Conservation (phyloP, 1,284 basidiomycete genomes). For the Sporisorium sorghi region DNA sequence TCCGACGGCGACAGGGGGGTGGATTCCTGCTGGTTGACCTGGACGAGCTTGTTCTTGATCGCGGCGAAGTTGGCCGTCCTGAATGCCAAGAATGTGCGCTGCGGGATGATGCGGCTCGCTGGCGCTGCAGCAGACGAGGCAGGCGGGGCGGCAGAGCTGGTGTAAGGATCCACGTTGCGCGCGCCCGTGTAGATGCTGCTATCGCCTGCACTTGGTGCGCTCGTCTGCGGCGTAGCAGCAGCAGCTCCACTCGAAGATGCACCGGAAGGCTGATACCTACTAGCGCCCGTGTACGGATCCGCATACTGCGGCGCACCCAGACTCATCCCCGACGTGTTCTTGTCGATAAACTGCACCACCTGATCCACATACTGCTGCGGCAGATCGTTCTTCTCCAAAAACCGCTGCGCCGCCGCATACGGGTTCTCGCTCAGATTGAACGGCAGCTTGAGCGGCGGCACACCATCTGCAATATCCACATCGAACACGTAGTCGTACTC, state of each 20-base stretch:
- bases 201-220: conserved; percentile 64
- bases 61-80: conserved; percentile 88
- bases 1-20: conserved; percentile 77
- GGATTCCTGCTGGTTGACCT: conserved; percentile 81
- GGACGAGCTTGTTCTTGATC: conserved; percentile 83
- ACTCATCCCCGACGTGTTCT: conserved; percentile 82
- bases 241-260: conserved; percentile 30
- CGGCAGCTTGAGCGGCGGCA: conserved; percentile 91
- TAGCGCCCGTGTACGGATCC: conserved; percentile 91
- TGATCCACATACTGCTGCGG: conserved; percentile 86
- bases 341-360: conserved; percentile 92
- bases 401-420: conserved; percentile 87
- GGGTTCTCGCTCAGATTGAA: conserved; percentile 89
- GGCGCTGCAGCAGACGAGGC: conserved; percentile 25
- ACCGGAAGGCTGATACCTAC: conserved; percentile 73
- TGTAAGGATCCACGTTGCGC: conserved; percentile 56
- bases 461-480: conserved; percentile 93
- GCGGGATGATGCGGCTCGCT: conserved; percentile 61
- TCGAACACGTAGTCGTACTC: conserved; percentile 99
- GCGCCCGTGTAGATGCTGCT: conserved; percentile 70
- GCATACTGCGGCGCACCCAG: conserved; percentile 76
- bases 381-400: conserved; percentile 86
- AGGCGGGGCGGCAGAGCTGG: conserved; percentile 52
- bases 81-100: conserved; percentile 75
- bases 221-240: conserved; percentile 63